A percentile compares a stretch with the other conserved stretches of the same genome.
Conservation (phyloP, 331 rosid genomes). For the Malus hybrid region DNA sequence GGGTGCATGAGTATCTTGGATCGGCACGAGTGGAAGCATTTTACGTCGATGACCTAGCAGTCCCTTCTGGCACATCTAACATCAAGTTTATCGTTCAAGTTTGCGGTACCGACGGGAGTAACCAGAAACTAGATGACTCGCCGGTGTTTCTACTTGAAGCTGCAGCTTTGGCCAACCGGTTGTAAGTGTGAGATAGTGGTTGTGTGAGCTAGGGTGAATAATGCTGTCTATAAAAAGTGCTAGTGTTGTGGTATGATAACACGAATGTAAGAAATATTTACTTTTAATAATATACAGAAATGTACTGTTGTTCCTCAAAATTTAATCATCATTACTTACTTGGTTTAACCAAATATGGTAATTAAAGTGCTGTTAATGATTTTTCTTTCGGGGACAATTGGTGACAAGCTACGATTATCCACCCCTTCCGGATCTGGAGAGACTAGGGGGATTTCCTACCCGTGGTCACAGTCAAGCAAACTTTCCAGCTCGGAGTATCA, state of each 20-base stretch:
- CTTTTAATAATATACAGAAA: no score
- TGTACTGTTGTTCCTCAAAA: no score
- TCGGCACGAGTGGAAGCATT: constrained; percentile 51
- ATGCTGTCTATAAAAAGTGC: neutral
- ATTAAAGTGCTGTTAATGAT: neutral
- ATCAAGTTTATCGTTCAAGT: constrained; percentile 64
- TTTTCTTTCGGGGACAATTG: no score
- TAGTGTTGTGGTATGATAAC: neutral
- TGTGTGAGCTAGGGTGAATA: neutral
- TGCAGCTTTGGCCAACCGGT: constrained; percentile 3
- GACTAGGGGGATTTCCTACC: no score
- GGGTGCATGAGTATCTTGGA: constrained; percentile 48
- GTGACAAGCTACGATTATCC: no score
- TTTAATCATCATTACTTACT: no score
- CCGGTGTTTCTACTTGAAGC: constrained; percentile 49
- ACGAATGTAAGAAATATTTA: neutral
- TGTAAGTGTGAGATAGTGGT: neutral
- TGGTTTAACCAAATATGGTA: neutral
- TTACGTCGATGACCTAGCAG: constrained; percentile 49
- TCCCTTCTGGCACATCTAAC: constrained; percentile 33
- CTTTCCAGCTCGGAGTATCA: no score
- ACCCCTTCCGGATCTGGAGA: fast-evolving
- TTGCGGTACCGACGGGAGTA: constrained; percentile 54
- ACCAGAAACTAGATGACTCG: constrained; percentile 52
- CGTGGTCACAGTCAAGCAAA: no score